A percentile compares a stretch with the other conserved stretches of the same genome.
Evolutionary conservation across 2,329 filamentous ascomycete genomes (phyloP).

Genomic region (Pseudopyricularia cyperi): DNA sequence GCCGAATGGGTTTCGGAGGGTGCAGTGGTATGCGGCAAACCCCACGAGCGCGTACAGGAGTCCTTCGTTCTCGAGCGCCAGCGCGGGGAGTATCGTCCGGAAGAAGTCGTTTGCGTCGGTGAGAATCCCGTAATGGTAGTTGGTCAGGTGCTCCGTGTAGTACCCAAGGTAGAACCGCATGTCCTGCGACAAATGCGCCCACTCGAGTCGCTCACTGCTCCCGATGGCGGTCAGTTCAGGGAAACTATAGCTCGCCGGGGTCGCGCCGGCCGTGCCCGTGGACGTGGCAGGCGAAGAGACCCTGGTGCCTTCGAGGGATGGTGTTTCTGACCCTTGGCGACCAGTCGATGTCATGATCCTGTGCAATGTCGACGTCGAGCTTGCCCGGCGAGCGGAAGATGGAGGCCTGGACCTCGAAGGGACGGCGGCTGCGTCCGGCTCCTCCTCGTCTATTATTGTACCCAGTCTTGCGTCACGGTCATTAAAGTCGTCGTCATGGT

Average conservation of each 20-base stretch:
- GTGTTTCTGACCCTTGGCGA: constrained; percentile 38
- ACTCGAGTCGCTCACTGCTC: constrained; percentile 24
- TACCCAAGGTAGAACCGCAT: constrained; percentile 69
- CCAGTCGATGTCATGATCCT: constrained; percentile 15
- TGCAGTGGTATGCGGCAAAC: constrained; percentile 79
- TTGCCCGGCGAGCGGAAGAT: constrained; percentile 17
- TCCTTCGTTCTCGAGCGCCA: constrained; percentile 63
- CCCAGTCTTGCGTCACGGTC: constrained; percentile 27
- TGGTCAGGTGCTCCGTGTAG: constrained; percentile 62
- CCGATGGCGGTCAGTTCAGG: constrained; percentile 14
- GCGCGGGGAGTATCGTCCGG: constrained; percentile 52
- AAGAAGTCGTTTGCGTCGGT: constrained; percentile 63
- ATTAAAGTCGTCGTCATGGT: constrained; percentile 25
- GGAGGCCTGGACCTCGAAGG: neutral
- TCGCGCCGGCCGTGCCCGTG: constrained; percentile 25
- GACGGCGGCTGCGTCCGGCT: constrained; percentile 9
- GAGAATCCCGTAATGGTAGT: constrained; percentile 72
- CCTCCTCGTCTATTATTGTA: constrained; percentile 39
- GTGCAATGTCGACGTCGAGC: constrained; percentile 23
- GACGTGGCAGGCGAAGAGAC: constrained; percentile 40
- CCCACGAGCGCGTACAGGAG: constrained; percentile 77
- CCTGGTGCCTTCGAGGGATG: constrained; percentile 36
- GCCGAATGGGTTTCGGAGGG: constrained; percentile 55
- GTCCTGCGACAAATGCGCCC: constrained; percentile 51
- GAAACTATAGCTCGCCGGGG: constrained; percentile 15